Evolutionary conservation across 116 monocot genomes (phyloP), one percentile per base, ranked within the genome.

Genomic region (Papilionanthe hybrid): DNA sequence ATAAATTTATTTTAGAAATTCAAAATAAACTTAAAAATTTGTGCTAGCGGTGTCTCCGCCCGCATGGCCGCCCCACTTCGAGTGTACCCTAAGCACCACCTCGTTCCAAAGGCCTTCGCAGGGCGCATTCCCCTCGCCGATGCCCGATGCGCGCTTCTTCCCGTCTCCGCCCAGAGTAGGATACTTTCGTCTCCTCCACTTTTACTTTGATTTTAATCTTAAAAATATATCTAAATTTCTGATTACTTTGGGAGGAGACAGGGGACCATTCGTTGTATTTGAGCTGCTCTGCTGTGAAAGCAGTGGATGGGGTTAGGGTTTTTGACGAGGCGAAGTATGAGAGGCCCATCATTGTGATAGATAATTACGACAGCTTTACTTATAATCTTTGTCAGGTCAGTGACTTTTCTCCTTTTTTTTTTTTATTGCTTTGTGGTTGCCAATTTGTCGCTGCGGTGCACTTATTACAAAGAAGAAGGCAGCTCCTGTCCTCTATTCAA

Each of bases 341-440:
- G 53, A 89, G 76, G 55, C 89, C 92, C 32, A 93, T 96, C 30
- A 42, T 96, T 42, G 96, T 93, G 23, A 87, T 92, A 10, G 96
- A 96, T 84, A 96, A 96, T 73, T 96, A 96, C 67, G 96, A 93
- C 72, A 96, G 93, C 79, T 96, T 93, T 79, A 96, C 94, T 25
- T 96, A 93, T 48, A 96, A 96, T 90, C 83, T 96, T 13, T 96
- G 96, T 81, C 96, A 96, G 96, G 93, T 96, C 81, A 55, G 55
- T 15, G 15, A 13, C 45, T 45, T 45, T 7, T 45, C 45, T 45
- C 45, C 45, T 45, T 45, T 45, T 45, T 45, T 45, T 9, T 37
- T 37, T 37, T 37, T 2, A 13, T 53, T 53, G 18, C 13, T 18
- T 53, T 53, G 53, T 53, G 53, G 53, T 53, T 53, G 53, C 53